Base-by-base conservation (phyloP, 768 basidiomycete species). In the Lactarius hengduanensis region DNA sequence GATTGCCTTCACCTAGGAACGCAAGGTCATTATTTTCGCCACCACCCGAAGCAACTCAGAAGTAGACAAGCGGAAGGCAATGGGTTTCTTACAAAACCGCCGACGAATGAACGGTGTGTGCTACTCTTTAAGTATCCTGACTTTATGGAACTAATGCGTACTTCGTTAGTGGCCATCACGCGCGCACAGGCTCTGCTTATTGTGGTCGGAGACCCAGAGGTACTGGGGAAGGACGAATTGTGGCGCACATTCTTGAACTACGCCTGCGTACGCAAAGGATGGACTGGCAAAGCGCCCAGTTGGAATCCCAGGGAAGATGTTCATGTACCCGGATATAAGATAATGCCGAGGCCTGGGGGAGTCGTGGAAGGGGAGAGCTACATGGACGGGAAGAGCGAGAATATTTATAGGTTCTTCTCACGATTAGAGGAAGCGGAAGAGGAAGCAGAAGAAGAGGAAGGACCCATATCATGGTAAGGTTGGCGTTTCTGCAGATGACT, bases 171-270 rank as follows among this genome's bases (percentile, higher is more conserved):
- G 41, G 86, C 87, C 5, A 74, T 90, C 13, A 90, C 88, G 0
- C 84, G 87, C 11, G 86, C 86, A 0, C 81, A 88, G 72, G 83
- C 86, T 0, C 76, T 89, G 4, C 80, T 90, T 16, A 82, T 89
- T 68, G 76, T 89, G 57, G 74, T 90, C 57, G 88, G 87, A 3
- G 83, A 89, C 71, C 84, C 87, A 0, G 73, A 75, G 4, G 81
- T 87, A 4, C 80, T 89, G 5, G 81, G 80, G 3, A 78, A 86
- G 36, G 86, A 88, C 70, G 82, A 81, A 0, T 74, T 86, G 1
- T 89, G 87, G 88, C 77, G 84, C 10, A 71, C 73, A 0, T 87
- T 89, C 79, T 72, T 89, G 64, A 86, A 86, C 72, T 85, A 82
- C 68, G 77, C 87, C 30, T 74, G 83, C 68, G 41, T 62, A 15